Base-by-base conservation (phyloP, 2,329 filamentous ascomycete genomes). In the Colletotrichum sp. region DNA sequence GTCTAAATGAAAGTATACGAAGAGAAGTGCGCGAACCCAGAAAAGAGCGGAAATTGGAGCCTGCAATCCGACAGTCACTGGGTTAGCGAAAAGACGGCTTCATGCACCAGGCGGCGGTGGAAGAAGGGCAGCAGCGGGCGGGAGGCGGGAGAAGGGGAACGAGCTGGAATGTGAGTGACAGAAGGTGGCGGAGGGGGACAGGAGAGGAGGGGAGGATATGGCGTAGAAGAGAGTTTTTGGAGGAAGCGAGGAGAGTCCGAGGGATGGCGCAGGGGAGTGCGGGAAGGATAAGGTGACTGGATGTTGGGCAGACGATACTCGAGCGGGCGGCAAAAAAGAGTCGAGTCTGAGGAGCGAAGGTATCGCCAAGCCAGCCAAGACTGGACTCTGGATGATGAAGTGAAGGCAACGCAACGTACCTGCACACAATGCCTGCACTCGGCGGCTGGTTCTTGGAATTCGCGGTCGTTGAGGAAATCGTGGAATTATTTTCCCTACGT, bases 241-340 rank as follows among this genome's bases (percentile, higher is more conserved):
- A 70, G n/a, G 34, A 68, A 36, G 58, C 63, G 57, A 72, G 55
- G 57, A 72, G 59, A 66, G 69, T 59, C 69, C 64, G 47, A 72
- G 51, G 47, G 63, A 71, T 24, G 33, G 62, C 31, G 78, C 76
- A 78, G 77, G 77, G 73, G 77, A 78, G 77, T 83, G 81, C 82
- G 79, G 79, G 81, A 84, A 83, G 58, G 57, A 73, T 74, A 59
- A 64, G 36, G 69, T 33, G 69, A 69, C 68, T 65, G 38, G 38
- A 18, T 83, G 70, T 74, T 70, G 70, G 69, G 84, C 78, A 83
- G 84, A 86, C 85, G 84, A 86, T 86, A 86, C 84, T 47, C 11
- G 57, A 21, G n/a, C 9, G 36, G 59, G 24, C 12, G 33, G 18
- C 31, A 27, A 38, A 18, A 33, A 62, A 36, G 58, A 34, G 13